Evolutionary conservation across 192 early-diverging fungal genomes (phyloP), one percentile per base, ranked within the genome.

Genomic region (Phycomyces nitens): DNA sequence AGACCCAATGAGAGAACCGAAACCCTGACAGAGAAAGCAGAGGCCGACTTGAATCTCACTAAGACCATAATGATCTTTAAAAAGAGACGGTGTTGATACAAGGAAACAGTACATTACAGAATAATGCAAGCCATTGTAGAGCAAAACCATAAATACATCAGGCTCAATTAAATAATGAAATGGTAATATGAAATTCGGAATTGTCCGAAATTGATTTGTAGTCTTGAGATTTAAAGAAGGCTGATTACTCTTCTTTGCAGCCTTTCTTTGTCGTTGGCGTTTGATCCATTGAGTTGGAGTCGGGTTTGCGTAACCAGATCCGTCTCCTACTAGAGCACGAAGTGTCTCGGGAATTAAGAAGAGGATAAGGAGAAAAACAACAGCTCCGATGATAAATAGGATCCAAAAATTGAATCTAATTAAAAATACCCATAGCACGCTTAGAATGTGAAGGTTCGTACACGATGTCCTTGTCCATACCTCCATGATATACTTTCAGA

Each of bases 301-400:
- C 23, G 73, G 73, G 16, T 74, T 74, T 11, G 62, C 63, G 41
- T 74, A 62, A 3, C 66, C 68, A n/a, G 63, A 66, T n/a, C 73
- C 73, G 23, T 74, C 65, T 10, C 76, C 77, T 5, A 82, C 78
- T 10, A 72, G 53, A 1, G 69, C 56, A 18, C 80, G 69, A 39
- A 77, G 59, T 0, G 80, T 79, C 41, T 82, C 80, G 0, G 80
- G 80, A 11, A 82, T 52, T 55, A 79, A 56, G 60, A 78, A 73
- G 0, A 74, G 26, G 8, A 77, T 64, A 21, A 69, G 14, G 23
- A 69, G 10, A 24, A 77, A 74, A 11, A 58, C 16, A 2, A 40
- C 1, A 11, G 40, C 50, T 16, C 54, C 70, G 11, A 72, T 1
- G 16, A 75, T 66, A n/a, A 66, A 23, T 14, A 79, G 42, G 42